These are phyloP conservation scores for Quercus gilva DNA, from an alignment of 306 rosid genomes.

Conservation along the genomic window DNA sequence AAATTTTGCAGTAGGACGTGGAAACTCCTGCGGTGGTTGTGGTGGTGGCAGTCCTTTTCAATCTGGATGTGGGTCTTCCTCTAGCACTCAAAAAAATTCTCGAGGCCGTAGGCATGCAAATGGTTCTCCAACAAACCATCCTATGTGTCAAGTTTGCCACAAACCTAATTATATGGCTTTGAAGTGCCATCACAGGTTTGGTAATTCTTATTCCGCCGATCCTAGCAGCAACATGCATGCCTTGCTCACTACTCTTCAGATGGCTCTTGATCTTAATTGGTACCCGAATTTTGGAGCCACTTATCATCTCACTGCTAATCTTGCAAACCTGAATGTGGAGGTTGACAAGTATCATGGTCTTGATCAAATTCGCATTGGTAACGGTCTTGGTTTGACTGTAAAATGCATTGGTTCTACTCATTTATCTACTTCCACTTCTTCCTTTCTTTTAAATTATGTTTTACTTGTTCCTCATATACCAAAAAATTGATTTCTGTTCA, in stretches of 20 bases:
- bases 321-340: neutral
- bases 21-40: neutral
- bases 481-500: neutral
- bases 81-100: no score
- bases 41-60: no score
- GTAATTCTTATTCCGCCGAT: neutral
- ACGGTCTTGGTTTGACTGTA: no score
- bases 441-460: neutral
- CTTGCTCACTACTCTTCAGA: neutral
- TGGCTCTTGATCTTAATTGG: neutral
- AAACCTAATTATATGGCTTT: neutral
- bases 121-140: no score
- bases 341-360: neutral
- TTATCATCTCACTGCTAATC: neutral
- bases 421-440: neutral
- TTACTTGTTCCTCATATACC: neutral
- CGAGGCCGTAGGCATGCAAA: no score
- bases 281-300: neutral
- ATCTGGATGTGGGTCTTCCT: no score
- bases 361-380: neutral
- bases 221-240: neutral
- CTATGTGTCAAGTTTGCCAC: no score
- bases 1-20: neutral
- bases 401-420: neutral
- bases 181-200: neutral